These are phyloP conservation scores for Cladobotryum protrusum DNA, from an alignment of 2,329 filamentous ascomycete genomes.

Conservation along the genomic window DNA sequence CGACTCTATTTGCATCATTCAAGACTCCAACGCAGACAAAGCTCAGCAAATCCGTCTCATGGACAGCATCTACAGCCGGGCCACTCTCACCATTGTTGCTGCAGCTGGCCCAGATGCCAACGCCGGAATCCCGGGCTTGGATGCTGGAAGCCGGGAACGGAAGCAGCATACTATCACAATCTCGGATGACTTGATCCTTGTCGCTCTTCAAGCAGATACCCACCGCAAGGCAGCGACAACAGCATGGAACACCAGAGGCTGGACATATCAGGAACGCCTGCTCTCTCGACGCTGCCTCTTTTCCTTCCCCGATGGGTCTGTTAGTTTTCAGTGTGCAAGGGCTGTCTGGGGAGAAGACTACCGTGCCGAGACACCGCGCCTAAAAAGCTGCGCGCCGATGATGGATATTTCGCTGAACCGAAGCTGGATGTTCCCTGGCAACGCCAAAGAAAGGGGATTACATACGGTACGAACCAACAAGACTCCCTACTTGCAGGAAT, in stretches of 20 bases:
- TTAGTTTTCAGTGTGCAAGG: slow-evolving; percentile 7
- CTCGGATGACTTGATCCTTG: slow-evolving; percentile 1
- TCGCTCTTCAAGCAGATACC: slow-evolving; percentile 1
- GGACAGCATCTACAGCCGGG: slow-evolving; percentile 9
- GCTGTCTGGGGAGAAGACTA: slow-evolving; percentile 8
- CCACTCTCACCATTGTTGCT: slow-evolving; percentile 10
- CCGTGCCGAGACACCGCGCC: not conserved
- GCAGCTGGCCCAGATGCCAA: slow-evolving; percentile 6
- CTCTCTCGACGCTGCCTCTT: slow-evolving; percentile 6
- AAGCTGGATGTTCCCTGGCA: slow-evolving; percentile 6
- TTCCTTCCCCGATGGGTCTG: slow-evolving; percentile 4
- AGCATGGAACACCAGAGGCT: slow-evolving; percentile 4
- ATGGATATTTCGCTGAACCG: slow-evolving; percentile 7
- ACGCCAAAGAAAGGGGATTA: not conserved
- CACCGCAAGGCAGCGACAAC: slow-evolving; percentile 1
- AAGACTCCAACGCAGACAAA: slow-evolving; percentile 7
- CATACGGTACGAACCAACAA: slow-evolving; percentile 3
- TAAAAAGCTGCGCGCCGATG: slow-evolving; percentile 7
- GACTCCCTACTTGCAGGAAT: slow-evolving; percentile 4
- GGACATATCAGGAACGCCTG: slow-evolving; percentile 9
- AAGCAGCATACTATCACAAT: slow-evolving; percentile 3
- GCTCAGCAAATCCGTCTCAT: slow-evolving; percentile 9
- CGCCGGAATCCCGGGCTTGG: slow-evolving; percentile 3
- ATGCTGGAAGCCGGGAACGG: not conserved
- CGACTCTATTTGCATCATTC: slow-evolving; percentile 13